Evolutionary conservation across 2,329 filamentous ascomycete genomes (phyloP).

Genomic region (Arthrobotrys pseudoclavata): DNA sequence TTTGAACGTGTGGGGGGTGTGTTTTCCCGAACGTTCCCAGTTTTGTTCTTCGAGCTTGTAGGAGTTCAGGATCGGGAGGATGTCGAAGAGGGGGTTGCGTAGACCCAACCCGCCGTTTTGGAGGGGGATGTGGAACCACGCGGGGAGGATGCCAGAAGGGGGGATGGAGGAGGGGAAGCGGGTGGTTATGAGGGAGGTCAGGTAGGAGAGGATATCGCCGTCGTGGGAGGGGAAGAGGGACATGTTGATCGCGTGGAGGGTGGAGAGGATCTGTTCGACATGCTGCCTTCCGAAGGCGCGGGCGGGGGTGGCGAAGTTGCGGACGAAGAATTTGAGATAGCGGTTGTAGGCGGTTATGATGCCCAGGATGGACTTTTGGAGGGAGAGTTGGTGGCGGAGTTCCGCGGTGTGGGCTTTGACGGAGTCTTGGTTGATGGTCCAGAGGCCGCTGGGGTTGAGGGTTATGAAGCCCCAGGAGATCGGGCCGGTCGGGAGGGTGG

Average conservation of each 20-base stretch:
- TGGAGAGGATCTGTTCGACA: conserved; percentile 71
- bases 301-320: conserved; percentile 71
- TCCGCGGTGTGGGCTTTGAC: conserved; percentile 74
- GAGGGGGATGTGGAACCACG: conserved; percentile 69
- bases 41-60: conserved; percentile 65
- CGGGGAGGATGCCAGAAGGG: conserved; percentile 67
- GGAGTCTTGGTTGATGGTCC: conserved; percentile 73
- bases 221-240: conserved; percentile 68
- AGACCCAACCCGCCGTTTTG: conserved; percentile 69
- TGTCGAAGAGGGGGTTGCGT: conserved; percentile 68
- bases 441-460: conserved; percentile 71
- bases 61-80: conserved; percentile 66
- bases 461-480: conserved; percentile 74
- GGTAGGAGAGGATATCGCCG: conserved; percentile 71
- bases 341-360: conserved; percentile 75
- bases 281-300: conserved; percentile 72
- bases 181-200: conserved; percentile 70
- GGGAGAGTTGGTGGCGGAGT: conserved; percentile 72
- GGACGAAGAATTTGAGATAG: conserved; percentile 70
- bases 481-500: conserved; percentile 69
- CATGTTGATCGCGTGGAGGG: conserved; percentile 71
- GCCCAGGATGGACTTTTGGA: conserved; percentile 71
- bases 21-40: conserved; percentile 64
- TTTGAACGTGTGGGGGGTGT: conserved; percentile 46
- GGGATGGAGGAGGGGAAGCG: conserved; percentile 68